Evolutionary conservation across 257 asterid species (phyloP).

Genomic region (Haberlea rhodopensis): DNA sequence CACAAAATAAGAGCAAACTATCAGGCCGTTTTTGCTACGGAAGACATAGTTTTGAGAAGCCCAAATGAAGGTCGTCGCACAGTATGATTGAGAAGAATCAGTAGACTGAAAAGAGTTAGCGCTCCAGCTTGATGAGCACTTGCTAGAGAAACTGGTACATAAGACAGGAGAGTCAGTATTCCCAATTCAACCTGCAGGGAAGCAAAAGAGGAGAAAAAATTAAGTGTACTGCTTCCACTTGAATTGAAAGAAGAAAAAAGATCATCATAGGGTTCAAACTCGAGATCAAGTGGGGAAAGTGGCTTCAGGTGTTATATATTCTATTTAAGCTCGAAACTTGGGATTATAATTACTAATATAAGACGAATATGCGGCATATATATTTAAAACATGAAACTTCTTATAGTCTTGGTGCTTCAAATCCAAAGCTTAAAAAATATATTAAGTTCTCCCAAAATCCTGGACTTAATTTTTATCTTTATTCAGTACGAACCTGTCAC

Average conservation of each 20-base stretch:
- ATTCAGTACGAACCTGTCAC: conserved; percentile 4
- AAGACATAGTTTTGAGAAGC: conserved; percentile 73
- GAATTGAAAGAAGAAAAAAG: no score
- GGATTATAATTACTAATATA: not conserved
- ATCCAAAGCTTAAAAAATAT: not conserved
- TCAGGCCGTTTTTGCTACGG: conserved; percentile 44
- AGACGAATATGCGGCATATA: not conserved
- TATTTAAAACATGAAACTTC: not conserved
- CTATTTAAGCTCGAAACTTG: not conserved
- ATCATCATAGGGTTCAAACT: not conserved
- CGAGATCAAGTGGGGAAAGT: not conserved
- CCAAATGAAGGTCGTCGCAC: conserved; percentile 73
- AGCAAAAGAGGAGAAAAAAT: conserved; percentile 17
- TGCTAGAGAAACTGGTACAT: conserved; percentile 86
- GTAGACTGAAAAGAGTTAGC: conserved; percentile 69
- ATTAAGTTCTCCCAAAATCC: not conserved
- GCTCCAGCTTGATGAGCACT: conserved; percentile 97
- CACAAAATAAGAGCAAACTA: conserved; percentile 10
- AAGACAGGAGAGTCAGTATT: conserved; percentile 67
- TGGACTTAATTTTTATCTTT: conserved; percentile 9
- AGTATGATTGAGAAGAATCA: conserved; percentile 89
- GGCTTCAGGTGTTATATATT: not conserved
- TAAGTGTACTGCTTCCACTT: not conserved
- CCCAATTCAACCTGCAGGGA: conserved; percentile 72
- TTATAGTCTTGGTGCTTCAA: not conserved